Evolutionary conservation across 371 early-diverging fungal species (phyloP), one percentile per base, ranked within the genome.

Genomic region (Sporodiniella umbellata): DNA sequence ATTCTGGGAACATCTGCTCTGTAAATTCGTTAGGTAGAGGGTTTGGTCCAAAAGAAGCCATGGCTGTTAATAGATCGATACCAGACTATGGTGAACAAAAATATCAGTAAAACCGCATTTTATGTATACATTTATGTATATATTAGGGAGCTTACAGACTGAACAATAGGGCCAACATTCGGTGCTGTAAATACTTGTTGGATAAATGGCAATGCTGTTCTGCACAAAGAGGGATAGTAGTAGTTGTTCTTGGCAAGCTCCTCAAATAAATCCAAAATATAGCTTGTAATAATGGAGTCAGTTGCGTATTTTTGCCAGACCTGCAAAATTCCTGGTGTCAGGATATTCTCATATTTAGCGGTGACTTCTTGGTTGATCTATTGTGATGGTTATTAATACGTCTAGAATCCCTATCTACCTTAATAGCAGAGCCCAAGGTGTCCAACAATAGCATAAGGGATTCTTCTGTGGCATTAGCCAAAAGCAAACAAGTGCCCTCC

Each of bases 371-470:
- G 75, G 51, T 89, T 83, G 28, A 92, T 72, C 83, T 72, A 42
- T 1, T 4, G 44, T 26, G 33, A n/a, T 22, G 10, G 15, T 5
- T 18, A 15, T 26, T 18, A 18, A 8, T 8, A 30, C 1, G 10
- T 22, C 33, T 2, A 21, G 21, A 24, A 8, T 33, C n/a, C 4
- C 5, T 28, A 48, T 54, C 35, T 62, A 86, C 84, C 65, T 87
- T 88, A 53, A 91, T 64, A 19, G 85, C 79, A 4, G 81, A 66
- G 7, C 77, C 75, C 54, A 95, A 60, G 0, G 92, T 88, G 43
- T 94, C 94, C 19, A 96, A 66, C 24, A 93, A 74, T 40, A 95
- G 72, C 57, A 85, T 74, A 18, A 95, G 67, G 0, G 90, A 74
- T 42, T 94, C 93, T 49, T 89, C 93, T 14, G 80, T 80, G 2